Base-by-base conservation (phyloP, 2,329 filamentous ascomycete genomes). In the Botrytis elliptica region DNA sequence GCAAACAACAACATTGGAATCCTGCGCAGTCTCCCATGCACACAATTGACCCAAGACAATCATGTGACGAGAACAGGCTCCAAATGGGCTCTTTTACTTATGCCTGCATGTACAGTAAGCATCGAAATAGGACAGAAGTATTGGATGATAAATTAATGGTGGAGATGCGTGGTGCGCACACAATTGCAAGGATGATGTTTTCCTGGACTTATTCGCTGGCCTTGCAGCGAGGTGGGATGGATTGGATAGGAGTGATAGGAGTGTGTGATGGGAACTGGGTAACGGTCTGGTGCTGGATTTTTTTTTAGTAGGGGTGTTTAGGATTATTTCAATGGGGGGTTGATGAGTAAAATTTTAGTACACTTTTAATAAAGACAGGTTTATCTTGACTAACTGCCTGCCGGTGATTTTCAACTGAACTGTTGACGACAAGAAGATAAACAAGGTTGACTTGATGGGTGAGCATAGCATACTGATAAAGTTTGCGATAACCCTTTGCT, bases 161-260 rank as follows among this genome's bases (percentile, higher is more conserved):
- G 46, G 46, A 52, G 40, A 29, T 68, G n/a, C 29, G 66, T 68
- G 66, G 49, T 52, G 66, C 29, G 14, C 36, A 42, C 18, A 29
- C 5, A 33, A 52, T 68, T 57, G 25, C 49, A 68, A 25, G 66
- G 66, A 42, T 68, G 6, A 12, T 40, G n/a, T 33, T 67, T 69
- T 69, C 49, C 52, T 69, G 66, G 66, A 44, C 49, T 69, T 65
- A 65, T 71, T 71, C 69, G 69, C 69, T 71, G 69, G 69, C 69
- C 42, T 71, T 71, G 69, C 69, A 71, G 69, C 42, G 29, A 66
- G 64, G 44, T 42, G 46, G 65, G 65, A 67, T 66, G 44, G 29
- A 66, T 46, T 36, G 29, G 63, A 49, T 33, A 38, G 49, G 62
- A 42, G 46, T 49, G 52, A 57, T 57, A 29, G 52, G 52, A 57